These are phyloP conservation scores for Serendipita sp. DNA, from an alignment of 768 basidiomycete genomes.

Conservation along the genomic window DNA sequence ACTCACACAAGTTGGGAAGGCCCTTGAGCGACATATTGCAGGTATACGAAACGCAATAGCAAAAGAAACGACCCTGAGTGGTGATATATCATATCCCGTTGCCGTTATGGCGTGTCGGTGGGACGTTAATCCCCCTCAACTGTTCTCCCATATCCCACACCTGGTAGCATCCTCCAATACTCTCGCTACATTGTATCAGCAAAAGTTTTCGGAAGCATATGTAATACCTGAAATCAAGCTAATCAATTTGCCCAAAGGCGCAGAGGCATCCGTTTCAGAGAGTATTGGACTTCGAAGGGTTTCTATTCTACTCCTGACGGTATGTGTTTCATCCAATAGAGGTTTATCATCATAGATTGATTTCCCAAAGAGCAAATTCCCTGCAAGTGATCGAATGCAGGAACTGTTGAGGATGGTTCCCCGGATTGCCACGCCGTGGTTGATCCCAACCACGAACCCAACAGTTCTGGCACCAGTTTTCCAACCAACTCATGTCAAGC, in stretches of 20 bases:
- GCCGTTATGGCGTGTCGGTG: conserved; percentile 52
- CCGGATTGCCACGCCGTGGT: conserved; percentile 51
- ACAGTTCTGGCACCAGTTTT: conserved; percentile 18
- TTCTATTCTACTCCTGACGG: conserved; percentile 52
- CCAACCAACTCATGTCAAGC: conserved; percentile 67
- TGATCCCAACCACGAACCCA: conserved; percentile 22
- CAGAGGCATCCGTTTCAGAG: conserved; percentile 45
- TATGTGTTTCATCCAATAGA: conserved; percentile 23
- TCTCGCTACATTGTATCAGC: conserved; percentile 17
- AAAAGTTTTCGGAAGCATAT: conserved; percentile 12
- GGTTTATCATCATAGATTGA: not conserved
- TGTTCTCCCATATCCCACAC: conserved; percentile 62
- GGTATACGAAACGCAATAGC: conserved; percentile 14
- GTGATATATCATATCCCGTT: conserved; percentile 16
- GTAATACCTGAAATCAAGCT: conserved; percentile 31
- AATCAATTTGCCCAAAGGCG: conserved; percentile 48
- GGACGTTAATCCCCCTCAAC: conserved; percentile 56
- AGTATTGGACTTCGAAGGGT: conserved; percentile 51
- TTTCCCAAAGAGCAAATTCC: not conserved
- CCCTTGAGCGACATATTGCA: conserved; percentile 43
- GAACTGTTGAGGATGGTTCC: conserved; percentile 24
- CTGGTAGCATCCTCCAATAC: conserved; percentile 64
- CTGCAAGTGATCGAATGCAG: not conserved
- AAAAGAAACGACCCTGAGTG: not conserved
- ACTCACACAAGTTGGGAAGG: conserved; percentile 68